These are phyloP conservation scores for Coelastrella sp. DNA, from an alignment of 139 green algal species.

Conservation along the genomic window DNA sequence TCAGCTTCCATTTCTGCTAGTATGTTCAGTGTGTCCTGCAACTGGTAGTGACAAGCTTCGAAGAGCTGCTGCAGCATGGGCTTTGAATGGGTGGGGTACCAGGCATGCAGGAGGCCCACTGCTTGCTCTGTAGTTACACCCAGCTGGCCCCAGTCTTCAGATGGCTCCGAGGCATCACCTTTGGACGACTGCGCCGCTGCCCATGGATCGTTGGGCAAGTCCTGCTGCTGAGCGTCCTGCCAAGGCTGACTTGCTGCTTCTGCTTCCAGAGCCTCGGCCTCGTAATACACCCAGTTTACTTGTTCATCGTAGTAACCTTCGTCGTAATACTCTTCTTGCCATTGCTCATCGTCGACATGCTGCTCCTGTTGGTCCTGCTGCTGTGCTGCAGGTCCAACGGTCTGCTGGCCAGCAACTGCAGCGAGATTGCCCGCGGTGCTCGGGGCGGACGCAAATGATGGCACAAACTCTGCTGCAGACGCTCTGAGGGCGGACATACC, in stretches of 20 bases:
- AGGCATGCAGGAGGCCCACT: not conserved
- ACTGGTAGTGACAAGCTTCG: conserved; percentile 22
- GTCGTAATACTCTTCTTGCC: not conserved
- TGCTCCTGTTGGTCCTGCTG: conserved; percentile 5
- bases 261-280: not conserved
- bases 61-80: conserved; percentile 6
- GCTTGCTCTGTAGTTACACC: not conserved
- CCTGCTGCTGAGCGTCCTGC: not conserved
- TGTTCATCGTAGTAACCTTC: conserved; percentile 6
- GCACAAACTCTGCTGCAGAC: conserved; percentile 2
- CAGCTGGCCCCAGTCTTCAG: not conserved
- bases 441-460: not conserved
- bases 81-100: not conserved
- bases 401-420: not conserved
- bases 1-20: not conserved
- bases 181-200: not conserved
- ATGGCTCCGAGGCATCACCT: not conserved
- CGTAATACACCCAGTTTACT: conserved; percentile 18
- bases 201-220: not conserved
- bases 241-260: not conserved
- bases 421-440: no score
- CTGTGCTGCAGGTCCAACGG: not conserved
- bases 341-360: not conserved
- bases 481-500: not conserved
- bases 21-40: conserved; percentile 43